phyloP scores from a whole-genome alignment of 768 basidiomycete species.

The Tulasnella sp. region DNA sequence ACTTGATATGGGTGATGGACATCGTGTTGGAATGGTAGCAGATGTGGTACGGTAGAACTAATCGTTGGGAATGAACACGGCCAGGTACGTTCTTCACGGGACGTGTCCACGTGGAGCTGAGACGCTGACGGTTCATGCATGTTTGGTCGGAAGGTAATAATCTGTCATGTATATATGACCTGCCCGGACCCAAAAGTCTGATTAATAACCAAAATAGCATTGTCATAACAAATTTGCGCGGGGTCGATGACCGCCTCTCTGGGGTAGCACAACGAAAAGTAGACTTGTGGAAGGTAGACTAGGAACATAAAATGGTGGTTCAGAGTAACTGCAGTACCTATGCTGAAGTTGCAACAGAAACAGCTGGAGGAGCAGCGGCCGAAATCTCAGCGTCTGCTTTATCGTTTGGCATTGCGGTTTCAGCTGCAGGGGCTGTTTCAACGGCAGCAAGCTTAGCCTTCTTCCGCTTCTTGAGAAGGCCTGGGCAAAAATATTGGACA shows the following conservation, averaged over 20 bases:
- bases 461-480: conserved; percentile 65
- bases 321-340: no score
- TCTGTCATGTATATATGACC: background rate
- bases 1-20: conserved; percentile 46
- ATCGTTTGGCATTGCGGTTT: background rate
- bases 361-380: no score
- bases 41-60: background rate
- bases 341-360: no score
- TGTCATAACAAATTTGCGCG: background rate
- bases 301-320: no score
- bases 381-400: background rate
- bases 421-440: background rate
- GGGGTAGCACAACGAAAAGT: no score
- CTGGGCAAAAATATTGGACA: conserved; percentile 31
- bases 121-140: no score
- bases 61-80: no score
- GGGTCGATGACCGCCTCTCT: background rate
- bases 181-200: background rate
- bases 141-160: background rate
- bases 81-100: no score
- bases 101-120: no score
- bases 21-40: background rate
- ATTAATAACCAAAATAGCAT: background rate
- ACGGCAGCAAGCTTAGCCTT: conserved; percentile 38
- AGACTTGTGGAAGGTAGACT: no score